These are phyloP conservation scores for Hibiscus trionum DNA, from an alignment of 345 rosid species.

Conservation along the genomic window DNA sequence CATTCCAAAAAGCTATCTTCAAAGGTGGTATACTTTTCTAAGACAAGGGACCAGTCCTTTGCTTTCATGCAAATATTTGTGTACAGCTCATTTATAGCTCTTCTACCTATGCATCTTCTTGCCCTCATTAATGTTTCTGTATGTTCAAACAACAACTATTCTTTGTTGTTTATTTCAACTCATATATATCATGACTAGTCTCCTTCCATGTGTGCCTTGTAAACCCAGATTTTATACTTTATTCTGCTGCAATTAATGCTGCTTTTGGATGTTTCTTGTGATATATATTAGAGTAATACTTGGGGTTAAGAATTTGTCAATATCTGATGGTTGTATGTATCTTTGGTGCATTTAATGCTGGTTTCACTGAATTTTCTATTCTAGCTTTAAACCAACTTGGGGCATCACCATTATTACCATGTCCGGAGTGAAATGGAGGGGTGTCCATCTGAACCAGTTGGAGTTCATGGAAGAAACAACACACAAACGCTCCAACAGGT, in stretches of 20 bases:
- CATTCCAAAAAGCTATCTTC: slow-evolving; percentile 39
- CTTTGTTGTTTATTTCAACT: slow-evolving; percentile 17
- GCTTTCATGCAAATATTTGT: background rate
- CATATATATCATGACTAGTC: slow-evolving; percentile 32
- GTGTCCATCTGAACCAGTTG: slow-evolving; percentile 20
- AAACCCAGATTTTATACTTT: slow-evolving; percentile 14
- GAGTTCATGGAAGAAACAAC: slow-evolving; percentile 29
- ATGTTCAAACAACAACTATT: background rate
- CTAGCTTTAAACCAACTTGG: slow-evolving; percentile 8
- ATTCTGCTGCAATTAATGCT: slow-evolving; percentile 39
- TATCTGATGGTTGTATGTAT: slow-evolving; percentile 16
- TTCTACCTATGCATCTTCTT: slow-evolving; percentile 7
- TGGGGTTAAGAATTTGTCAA: slow-evolving; percentile 5
- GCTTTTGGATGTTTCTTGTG: slow-evolving; percentile 34
- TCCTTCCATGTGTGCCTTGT: slow-evolving; percentile 19
- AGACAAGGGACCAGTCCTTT: slow-evolving; percentile 47
- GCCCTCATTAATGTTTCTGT: background rate
- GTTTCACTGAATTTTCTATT: slow-evolving; percentile 32
- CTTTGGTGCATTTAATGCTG: slow-evolving; percentile 47
- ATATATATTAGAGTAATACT: slow-evolving; percentile 1
- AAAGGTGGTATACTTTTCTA: slow-evolving; percentile 61
- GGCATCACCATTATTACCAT: slow-evolving; percentile 8
- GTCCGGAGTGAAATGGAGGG: slow-evolving; percentile 31
- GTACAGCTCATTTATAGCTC: slow-evolving; percentile 12
- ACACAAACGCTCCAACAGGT: slow-evolving; percentile 56